Evolutionary conservation across 768 basidiomycete species (phyloP).

Genomic region (Macrolepiota fuliginosa): DNA sequence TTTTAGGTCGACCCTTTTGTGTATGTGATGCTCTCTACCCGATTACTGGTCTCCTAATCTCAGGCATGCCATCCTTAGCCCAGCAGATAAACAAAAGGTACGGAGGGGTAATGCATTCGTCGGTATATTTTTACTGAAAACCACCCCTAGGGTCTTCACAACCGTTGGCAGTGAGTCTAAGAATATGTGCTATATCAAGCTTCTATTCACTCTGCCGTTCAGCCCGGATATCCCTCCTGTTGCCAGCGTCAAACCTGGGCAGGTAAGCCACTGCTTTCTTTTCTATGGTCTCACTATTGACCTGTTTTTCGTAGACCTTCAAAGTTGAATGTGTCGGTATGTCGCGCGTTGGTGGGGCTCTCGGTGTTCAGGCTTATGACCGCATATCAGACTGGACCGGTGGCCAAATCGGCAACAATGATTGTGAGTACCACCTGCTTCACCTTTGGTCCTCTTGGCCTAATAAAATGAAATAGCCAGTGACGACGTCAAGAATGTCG

Average conservation of each 20-base stretch:
- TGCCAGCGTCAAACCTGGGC: slow-evolving; percentile 60
- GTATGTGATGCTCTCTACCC: slow-evolving; percentile 40
- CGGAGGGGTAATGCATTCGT: not conserved
- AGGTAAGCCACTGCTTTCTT: slow-evolving; percentile 29
- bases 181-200: not conserved
- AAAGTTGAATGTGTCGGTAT: slow-evolving; percentile 68
- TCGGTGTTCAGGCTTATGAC: not conserved
- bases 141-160: slow-evolving; percentile 54
- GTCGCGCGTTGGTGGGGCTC: slow-evolving; percentile 13
- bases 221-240: slow-evolving; percentile 63
- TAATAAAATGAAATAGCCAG: slow-evolving; percentile 34
- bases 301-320: slow-evolving; percentile 45
- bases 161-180: slow-evolving; percentile 66
- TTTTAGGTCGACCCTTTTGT: slow-evolving; percentile 64
- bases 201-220: not conserved
- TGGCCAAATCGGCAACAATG: slow-evolving; percentile 76
- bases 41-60: not conserved
- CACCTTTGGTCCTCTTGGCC: not conserved
- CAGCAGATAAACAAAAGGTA: slow-evolving; percentile 62
- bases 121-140: not conserved
- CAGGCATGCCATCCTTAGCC: slow-evolving; percentile 20
- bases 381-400: slow-evolving; percentile 67
- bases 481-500: slow-evolving; percentile 67
- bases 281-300: not conserved
- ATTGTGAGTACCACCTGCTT: slow-evolving; percentile 40